A percentile compares a stretch with the other conserved stretches of the same genome.
phyloP scores from a whole-genome alignment of 2,329 filamentous ascomycete genomes.

The Tolypocladium tropicale region DNA sequence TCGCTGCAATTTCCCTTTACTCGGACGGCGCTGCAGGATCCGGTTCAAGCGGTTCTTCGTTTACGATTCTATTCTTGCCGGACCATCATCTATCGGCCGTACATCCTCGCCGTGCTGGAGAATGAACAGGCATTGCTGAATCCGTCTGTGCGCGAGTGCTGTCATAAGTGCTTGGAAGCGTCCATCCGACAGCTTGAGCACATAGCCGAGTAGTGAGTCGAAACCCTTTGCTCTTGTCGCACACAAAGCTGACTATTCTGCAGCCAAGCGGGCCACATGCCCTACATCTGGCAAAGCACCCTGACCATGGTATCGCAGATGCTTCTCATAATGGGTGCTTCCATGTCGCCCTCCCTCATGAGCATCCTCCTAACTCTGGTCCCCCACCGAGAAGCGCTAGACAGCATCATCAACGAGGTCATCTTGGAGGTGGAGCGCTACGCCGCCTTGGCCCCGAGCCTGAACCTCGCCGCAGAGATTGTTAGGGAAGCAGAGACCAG shows the following conservation, averaged over 20 bases:
- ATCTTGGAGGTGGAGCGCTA: constrained; percentile 67
- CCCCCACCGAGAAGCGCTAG: constrained; percentile 50
- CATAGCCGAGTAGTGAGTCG: constrained; percentile 61
- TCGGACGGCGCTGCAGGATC: constrained; percentile 55
- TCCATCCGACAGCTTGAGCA: constrained; percentile 72
- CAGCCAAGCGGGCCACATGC: constrained; percentile 72
- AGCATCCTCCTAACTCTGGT: constrained; percentile 51
- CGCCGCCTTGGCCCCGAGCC: constrained; percentile 63
- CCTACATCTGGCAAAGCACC: constrained; percentile 78
- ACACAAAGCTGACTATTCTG: not conserved
- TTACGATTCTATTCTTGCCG: constrained; percentile 77
- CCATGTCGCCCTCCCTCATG: constrained; percentile 64
- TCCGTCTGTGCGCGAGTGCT: constrained; percentile 63
- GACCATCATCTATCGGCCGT: constrained; percentile 78
- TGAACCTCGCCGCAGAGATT: constrained; percentile 68
- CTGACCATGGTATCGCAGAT: constrained; percentile 76
- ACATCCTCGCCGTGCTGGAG: constrained; percentile 69
- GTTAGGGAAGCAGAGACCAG: constrained; percentile 69
- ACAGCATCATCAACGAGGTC: constrained; percentile 69
- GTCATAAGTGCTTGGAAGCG: constrained; percentile 72
- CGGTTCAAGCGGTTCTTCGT: constrained; percentile 69
- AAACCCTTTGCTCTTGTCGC: not conserved
- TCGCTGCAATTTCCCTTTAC: constrained; percentile 71
- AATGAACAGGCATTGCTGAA: constrained; percentile 66
- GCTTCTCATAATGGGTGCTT: constrained; percentile 73